A percentile compares a stretch with the other conserved stretches of the same genome.
Conservation (phyloP, 2,329 filamentous ascomycete species). For the Ophiostoma sp. region DNA sequence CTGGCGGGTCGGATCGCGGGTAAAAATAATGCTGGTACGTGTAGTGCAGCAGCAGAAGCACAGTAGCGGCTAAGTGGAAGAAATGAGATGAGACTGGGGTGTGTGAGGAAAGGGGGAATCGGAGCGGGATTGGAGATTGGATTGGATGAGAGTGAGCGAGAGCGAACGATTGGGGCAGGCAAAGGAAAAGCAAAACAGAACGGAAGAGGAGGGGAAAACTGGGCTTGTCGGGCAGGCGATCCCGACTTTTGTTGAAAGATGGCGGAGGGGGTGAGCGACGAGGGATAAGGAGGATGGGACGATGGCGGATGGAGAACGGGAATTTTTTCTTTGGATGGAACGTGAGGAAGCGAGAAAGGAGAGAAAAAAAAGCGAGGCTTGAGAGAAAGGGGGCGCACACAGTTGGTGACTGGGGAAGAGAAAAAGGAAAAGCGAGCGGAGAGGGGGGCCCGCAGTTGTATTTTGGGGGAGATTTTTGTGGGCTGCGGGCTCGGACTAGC, state of each 20-base stretch:
- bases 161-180: neutral
- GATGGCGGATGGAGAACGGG: constrained; percentile 1
- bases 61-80: neutral
- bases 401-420: neutral
- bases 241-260: neutral
- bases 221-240: constrained; percentile 8
- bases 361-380: neutral
- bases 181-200: neutral
- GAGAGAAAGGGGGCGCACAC: neutral
- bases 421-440: neutral
- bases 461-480: neutral
- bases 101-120: neutral
- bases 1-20: neutral
- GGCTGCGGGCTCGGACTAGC: neutral
- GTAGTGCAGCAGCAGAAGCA: neutral
- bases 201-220: neutral
- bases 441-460: neutral
- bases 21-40: neutral
- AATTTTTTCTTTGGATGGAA: neutral
- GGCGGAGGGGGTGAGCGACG: neutral
- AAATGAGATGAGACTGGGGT: neutral
- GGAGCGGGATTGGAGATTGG: neutral
- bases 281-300: neutral
- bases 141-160: neutral
- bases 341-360: neutral